phyloP scores from a whole-genome alignment of 2,329 filamentous ascomycete genomes.

The Clarireedia sp. region DNA sequence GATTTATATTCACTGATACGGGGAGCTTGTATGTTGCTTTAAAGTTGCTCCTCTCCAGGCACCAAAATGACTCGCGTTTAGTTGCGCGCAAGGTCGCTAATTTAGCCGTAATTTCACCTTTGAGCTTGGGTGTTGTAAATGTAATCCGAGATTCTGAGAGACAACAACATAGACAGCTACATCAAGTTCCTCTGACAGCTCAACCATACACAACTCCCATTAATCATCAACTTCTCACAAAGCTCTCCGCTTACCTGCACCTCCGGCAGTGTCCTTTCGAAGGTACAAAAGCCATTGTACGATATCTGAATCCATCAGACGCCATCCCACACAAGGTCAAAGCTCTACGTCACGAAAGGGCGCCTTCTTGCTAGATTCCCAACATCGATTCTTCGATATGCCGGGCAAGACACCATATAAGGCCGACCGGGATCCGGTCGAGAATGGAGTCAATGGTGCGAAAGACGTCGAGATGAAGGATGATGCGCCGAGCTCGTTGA shows the following conservation, averaged over 20 bases:
- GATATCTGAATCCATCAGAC: slow-evolving; percentile 11
- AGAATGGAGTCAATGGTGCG: slow-evolving; percentile 57
- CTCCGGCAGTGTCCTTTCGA: not conserved
- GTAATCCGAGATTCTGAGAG: slow-evolving; percentile 5
- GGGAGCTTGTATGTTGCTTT: too few species aligned
- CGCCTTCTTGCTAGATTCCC: slow-evolving; percentile 19
- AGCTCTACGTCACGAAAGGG: slow-evolving; percentile 23
- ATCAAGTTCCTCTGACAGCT: slow-evolving; percentile 2
- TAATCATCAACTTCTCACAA: not conserved
- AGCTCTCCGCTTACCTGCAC: not conserved
- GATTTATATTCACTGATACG: too few species aligned
- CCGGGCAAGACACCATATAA: slow-evolving; percentile 60
- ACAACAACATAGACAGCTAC: slow-evolving; percentile 1
- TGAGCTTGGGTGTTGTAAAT: slow-evolving; percentile 8
- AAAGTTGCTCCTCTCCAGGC: slow-evolving; percentile 1
- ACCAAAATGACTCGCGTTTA: slow-evolving; percentile 10
- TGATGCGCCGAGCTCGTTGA: slow-evolving; percentile 48
- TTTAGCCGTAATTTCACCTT: slow-evolving; percentile 1
- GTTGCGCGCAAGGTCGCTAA: not conserved
- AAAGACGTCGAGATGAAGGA: slow-evolving; percentile 68
- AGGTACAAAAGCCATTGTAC: not conserved
- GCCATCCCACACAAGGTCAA: slow-evolving; percentile 17
- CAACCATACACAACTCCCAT: not conserved
- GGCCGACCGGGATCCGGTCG: slow-evolving; percentile 61
- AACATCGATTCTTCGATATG: slow-evolving; percentile 38